A percentile compares a stretch with the other conserved stretches of the same genome.
These are phyloP conservation scores for Hericium rajendrae DNA, from an alignment of 768 basidiomycete genomes.

Conservation along the genomic window DNA sequence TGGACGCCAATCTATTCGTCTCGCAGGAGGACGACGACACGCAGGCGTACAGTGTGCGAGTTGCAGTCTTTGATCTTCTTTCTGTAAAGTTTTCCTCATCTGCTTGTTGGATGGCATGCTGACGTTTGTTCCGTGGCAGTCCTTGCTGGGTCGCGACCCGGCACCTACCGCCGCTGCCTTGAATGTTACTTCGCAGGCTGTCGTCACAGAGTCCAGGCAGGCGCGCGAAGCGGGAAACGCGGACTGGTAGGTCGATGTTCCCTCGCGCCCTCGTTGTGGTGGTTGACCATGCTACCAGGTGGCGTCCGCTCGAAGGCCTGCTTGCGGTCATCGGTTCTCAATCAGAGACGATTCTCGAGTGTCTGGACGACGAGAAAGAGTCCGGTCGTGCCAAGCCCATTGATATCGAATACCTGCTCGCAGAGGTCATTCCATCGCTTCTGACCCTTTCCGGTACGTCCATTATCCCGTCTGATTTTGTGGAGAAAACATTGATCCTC, in stretches of 20 bases:
- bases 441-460: constrained; percentile 59
- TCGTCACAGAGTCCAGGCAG: constrained; percentile 49
- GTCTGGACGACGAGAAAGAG: constrained; percentile 66
- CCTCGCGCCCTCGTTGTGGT: background rate
- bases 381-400: constrained; percentile 56
- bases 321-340: constrained; percentile 78
- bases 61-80: constrained; percentile 78
- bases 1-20: constrained; percentile 85
- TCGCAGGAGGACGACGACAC: constrained; percentile 93
- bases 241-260: constrained; percentile 47
- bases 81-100: constrained; percentile 36
- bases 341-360: constrained; percentile 65
- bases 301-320: constrained; percentile 83
- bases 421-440: constrained; percentile 70
- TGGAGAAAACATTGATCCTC: background rate
- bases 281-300: constrained; percentile 40
- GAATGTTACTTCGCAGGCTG: constrained; percentile 41
- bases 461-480: background rate
- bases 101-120: background rate
- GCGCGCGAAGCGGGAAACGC: constrained; percentile 41
- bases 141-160: constrained; percentile 46
- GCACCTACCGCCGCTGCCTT: constrained; percentile 42
- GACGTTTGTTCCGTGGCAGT: constrained; percentile 24
- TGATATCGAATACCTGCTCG: constrained; percentile 68
- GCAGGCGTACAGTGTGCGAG: constrained; percentile 69